A percentile compares a stretch with the other conserved stretches of the same genome.
phyloP scores from a whole-genome alignment of 257 asterid species.

The Capsicum chinense region DNA sequence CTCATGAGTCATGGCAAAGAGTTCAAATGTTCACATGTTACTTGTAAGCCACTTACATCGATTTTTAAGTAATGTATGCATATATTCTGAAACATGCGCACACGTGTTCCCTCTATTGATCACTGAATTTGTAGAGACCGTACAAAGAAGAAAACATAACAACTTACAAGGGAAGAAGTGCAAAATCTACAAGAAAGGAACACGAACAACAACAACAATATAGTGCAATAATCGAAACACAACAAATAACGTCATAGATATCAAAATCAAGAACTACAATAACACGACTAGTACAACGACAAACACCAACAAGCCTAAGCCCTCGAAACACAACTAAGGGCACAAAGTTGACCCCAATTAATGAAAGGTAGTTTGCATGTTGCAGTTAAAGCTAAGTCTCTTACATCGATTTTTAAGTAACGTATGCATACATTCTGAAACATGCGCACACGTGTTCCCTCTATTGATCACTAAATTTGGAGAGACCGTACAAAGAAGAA shows the following conservation, averaged over 20 bases:
- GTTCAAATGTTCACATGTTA: neutral
- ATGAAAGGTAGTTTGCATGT: too few species aligned
- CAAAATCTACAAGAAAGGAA: too few species aligned
- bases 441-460: conserved; percentile 40
- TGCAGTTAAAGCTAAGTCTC: conserved; percentile 28
- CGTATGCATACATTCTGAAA: conserved; percentile 42
- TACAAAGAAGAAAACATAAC: too few species aligned
- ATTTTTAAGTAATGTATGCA: conserved; percentile 44
- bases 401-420: conserved; percentile 55
- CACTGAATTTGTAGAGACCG: neutral
- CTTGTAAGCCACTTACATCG: conserved; percentile 51
- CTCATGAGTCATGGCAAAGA: neutral
- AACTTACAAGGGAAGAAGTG: too few species aligned
- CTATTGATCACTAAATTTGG: conserved; percentile 1
- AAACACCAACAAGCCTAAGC: too few species aligned
- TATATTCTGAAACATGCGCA: conserved; percentile 42
- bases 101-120: conserved; percentile 34
- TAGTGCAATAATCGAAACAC: too few species aligned
- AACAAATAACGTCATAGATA: too few species aligned
- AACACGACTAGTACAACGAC: too few species aligned
- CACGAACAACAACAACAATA: too few species aligned
- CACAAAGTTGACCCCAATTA: neutral
- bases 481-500: too few species aligned
- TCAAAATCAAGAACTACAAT: too few species aligned
- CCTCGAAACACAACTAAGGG: neutral